phyloP scores from a whole-genome alignment of 148 eudicot species.

The Persicaria maculosa region DNA sequence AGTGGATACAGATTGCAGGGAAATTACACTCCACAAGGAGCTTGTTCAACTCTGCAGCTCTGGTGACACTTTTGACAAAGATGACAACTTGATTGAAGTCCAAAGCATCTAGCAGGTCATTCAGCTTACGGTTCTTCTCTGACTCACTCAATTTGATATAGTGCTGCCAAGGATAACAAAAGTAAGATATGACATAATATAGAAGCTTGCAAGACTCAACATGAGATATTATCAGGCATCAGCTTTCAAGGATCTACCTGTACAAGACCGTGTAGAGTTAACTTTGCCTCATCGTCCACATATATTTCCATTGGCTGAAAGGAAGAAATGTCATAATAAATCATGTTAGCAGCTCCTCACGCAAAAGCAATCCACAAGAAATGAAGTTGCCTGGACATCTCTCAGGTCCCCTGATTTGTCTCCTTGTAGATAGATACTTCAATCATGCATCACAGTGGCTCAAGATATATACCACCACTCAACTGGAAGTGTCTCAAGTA shows the following conservation, averaged over 20 bases:
- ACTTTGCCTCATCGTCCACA: constrained; percentile 96
- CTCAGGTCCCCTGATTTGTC: constrained; percentile 40
- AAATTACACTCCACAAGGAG: constrained; percentile 94
- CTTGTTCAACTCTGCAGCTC: constrained; percentile 93
- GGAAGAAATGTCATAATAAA: constrained; percentile 66
- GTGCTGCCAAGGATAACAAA: constrained; percentile 42
- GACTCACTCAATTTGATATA: constrained; percentile 82
- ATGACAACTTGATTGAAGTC: constrained; percentile 97
- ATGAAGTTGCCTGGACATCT: constrained; percentile 55
- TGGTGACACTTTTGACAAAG: constrained; percentile 86
- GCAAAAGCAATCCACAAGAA: constrained; percentile 68
- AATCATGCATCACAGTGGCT: constrained; percentile 18
- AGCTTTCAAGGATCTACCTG: constrained; percentile 42
- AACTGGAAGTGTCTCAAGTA: constrained; percentile 5
- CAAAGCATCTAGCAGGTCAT: constrained; percentile 92
- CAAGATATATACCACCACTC: constrained; percentile 12
- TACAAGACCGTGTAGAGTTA: constrained; percentile 97
- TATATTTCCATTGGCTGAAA: constrained; percentile 99
- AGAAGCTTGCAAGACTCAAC: not conserved
- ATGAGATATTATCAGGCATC: not conserved
- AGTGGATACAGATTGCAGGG: constrained; percentile 95
- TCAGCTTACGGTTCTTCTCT: constrained; percentile 93
- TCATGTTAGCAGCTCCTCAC: constrained; percentile 60
- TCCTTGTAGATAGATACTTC: constrained; percentile 39
- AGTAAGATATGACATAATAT: not conserved